These are phyloP conservation scores for Gossypium aridum DNA, from an alignment of 441 rosid species.

Conservation along the genomic window DNA sequence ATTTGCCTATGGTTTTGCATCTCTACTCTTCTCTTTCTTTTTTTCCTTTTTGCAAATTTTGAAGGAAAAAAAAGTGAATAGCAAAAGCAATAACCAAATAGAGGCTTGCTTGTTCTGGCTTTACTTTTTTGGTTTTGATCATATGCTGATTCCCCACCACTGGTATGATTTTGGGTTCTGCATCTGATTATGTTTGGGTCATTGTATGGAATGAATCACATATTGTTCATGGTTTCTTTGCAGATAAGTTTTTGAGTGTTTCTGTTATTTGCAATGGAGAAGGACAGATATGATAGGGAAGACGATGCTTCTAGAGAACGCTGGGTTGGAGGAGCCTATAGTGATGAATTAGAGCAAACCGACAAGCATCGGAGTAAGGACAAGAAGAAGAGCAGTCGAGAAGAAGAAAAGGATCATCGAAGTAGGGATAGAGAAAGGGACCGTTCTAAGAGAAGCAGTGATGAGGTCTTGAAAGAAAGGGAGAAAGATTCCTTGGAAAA, in stretches of 20 bases:
- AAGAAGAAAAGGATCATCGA: conserved; percentile 39
- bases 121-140: not conserved
- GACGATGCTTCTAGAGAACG: conserved; percentile 23
- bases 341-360: conserved; percentile 33
- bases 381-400: conserved; percentile 13
- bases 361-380: conserved; percentile 41
- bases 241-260: not conserved
- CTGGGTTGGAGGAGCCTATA: conserved; percentile 15
- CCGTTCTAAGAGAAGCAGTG: conserved; percentile 29
- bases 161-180: not conserved
- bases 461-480: conserved; percentile 19
- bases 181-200: not conserved
- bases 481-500: conserved; percentile 24
- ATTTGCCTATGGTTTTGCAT: not conserved
- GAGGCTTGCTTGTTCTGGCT: not conserved
- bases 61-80: not conserved
- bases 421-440: conserved; percentile 33
- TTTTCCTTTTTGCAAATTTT: not conserved
- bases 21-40: not conserved
- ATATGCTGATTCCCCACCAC: not conserved
- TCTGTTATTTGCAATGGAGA: conserved; percentile 7
- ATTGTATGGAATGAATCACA: not conserved
- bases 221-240: not conserved
- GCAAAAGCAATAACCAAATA: not conserved
- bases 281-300: conserved; percentile 1